Evolutionary conservation across 805 yeast genomes (phyloP).

Genomic region (Kodamaea sagamina): DNA sequence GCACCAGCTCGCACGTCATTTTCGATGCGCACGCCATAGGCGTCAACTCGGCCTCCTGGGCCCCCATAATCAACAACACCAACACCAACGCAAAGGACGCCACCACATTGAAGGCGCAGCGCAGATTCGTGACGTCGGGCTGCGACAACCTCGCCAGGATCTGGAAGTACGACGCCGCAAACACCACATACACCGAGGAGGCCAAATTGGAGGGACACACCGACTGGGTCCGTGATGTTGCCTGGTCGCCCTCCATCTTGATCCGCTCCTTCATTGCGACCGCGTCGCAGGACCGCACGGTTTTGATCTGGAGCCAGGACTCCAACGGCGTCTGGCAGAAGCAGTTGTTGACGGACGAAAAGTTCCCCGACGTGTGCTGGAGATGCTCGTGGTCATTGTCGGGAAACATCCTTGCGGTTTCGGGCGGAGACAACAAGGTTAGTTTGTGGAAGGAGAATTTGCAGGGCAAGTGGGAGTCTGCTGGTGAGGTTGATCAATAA

Average conservation of each 20-base stretch:
- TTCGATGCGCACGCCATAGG: conserved; percentile 90
- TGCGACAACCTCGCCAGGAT: conserved; percentile 91
- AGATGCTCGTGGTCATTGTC: conserved; percentile 96
- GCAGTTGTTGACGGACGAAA: conserved; percentile 69
- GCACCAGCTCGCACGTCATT: conserved; percentile 63
- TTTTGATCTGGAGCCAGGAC: conserved; percentile 92
- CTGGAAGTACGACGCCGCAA: conserved; percentile 69
- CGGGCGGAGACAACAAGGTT: conserved; percentile 95
- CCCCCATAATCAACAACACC: conserved; percentile 52
- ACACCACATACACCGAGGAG: conserved; percentile 66
- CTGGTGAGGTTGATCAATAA: conserved; percentile 91
- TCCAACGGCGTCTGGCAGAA: conserved; percentile 75
- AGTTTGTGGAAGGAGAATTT: conserved; percentile 95
- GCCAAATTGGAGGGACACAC: conserved; percentile 83
- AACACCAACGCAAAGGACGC: conserved; percentile 28
- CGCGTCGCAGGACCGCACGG: conserved; percentile 95
- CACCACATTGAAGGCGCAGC: conserved; percentile 42
- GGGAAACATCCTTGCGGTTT: conserved; percentile 92
- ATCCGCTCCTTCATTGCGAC: conserved; percentile 89
- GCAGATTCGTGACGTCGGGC: conserved; percentile 91
- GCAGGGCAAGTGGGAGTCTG: conserved; percentile 93
- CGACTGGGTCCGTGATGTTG: conserved; percentile 98
- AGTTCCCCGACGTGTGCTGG: conserved; percentile 97
- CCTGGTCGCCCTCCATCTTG: conserved; percentile 94
- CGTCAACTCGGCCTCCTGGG: conserved; percentile 95